Evolutionary conservation across 768 basidiomycete genomes (phyloP).

Genomic region (Phylloporus sp.): DNA sequence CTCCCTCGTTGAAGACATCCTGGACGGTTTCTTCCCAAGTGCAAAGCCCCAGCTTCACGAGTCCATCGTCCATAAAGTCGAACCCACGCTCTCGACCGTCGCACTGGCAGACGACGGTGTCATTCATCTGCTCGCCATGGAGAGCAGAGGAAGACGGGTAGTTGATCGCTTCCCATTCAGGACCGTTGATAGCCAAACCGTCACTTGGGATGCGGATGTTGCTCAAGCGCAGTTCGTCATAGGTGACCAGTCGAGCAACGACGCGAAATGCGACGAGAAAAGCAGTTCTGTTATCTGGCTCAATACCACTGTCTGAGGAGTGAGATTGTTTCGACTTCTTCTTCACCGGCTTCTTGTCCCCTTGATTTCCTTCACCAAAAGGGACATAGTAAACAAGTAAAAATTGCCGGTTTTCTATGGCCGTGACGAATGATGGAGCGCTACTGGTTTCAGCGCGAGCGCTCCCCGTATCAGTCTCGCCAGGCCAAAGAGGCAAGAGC

Average conservation of each 20-base stretch:
- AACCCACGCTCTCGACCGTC: slow-evolving; percentile 62
- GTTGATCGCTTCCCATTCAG: slow-evolving; percentile 48
- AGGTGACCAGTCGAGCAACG: slow-evolving; percentile 67
- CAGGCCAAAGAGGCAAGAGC: slow-evolving; percentile 83
- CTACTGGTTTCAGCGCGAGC: slow-evolving; percentile 19
- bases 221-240: slow-evolving; percentile 67
- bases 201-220: slow-evolving; percentile 71
- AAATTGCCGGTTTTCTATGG: slow-evolving; percentile 55
- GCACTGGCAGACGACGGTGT: slow-evolving; percentile 57
- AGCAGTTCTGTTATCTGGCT: slow-evolving; percentile 43
- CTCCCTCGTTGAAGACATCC: slow-evolving; percentile 31
- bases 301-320: slow-evolving; percentile 24
- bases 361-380: slow-evolving; percentile 24
- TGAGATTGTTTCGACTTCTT: slow-evolving; percentile 31
- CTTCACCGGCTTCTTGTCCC: slow-evolving; percentile 25
- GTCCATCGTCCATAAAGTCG: slow-evolving; percentile 76
- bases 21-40: slow-evolving; percentile 22
- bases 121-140: slow-evolving; percentile 33
- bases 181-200: slow-evolving; percentile 66
- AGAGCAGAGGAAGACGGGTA: slow-evolving; percentile 24
- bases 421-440: slow-evolving; percentile 37
- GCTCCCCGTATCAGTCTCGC: slow-evolving; percentile 56
- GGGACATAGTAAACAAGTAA: slow-evolving; percentile 80
- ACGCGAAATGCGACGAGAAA: slow-evolving; percentile 66
- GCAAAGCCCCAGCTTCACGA: slow-evolving; percentile 72